Percentiles rank a stretch among this genome's conserved stretches.
Evolutionary conservation across 2,329 filamentous ascomycete genomes (phyloP).

Genomic region (Phialophora tarda): DNA sequence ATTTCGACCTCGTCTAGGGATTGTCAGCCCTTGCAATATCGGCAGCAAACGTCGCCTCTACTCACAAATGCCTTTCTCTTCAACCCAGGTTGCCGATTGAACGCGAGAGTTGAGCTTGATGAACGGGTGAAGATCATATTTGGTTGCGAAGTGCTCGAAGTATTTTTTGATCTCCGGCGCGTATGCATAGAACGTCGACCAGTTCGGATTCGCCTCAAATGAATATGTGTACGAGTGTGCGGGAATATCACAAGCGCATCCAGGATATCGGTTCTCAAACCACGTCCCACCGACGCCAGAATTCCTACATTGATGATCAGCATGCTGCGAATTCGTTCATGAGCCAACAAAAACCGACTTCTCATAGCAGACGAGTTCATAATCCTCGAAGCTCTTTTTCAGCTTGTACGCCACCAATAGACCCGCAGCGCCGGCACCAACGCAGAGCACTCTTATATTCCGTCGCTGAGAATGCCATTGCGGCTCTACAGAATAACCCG

Average conservation of each 20-base stretch:
- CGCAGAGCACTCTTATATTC: constrained; percentile 31
- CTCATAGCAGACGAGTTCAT: constrained; percentile 51
- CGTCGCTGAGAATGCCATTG: constrained; percentile 15
- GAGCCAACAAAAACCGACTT: constrained; percentile 35
- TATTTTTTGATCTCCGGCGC: constrained; percentile 42
- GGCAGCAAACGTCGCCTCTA: too few species aligned
- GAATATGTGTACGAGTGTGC: constrained; percentile 33
- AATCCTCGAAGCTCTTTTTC: constrained; percentile 39
- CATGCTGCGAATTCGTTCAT: not conserved
- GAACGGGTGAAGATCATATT: constrained; percentile 30
- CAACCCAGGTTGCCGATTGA: constrained; percentile 12
- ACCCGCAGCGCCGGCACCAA: constrained; percentile 30
- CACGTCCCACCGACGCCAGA: constrained; percentile 49
- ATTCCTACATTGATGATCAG: constrained; percentile 30
- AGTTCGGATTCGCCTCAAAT: constrained; percentile 38
- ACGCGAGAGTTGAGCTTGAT: constrained; percentile 20
- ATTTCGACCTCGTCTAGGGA: constrained; percentile 9
- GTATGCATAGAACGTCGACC: constrained; percentile 37
- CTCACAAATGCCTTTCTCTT: constrained; percentile 21
- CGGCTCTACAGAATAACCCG: constrained; percentile 2
- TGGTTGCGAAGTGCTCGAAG: constrained; percentile 39
- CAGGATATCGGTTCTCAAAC: constrained; percentile 50
- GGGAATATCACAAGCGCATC: constrained; percentile 32
- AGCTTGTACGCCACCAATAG: constrained; percentile 30
- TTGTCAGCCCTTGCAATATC: not conserved